Conservation (phyloP, 2,329 filamentous ascomycete genomes). For the Aureobasidium sp. region DNA sequence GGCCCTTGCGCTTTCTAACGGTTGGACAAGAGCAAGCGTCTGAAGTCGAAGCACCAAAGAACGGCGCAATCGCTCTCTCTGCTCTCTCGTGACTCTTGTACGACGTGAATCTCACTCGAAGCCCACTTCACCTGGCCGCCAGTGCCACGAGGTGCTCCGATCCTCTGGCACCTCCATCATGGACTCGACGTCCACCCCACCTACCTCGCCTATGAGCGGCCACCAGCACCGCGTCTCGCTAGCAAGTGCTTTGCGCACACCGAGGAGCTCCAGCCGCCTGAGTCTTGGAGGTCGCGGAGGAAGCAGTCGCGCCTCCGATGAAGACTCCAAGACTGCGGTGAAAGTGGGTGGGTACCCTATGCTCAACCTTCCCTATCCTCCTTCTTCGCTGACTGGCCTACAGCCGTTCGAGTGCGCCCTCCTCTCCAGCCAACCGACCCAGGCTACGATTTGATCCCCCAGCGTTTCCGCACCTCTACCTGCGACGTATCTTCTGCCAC, state of each 20-base stretch:
- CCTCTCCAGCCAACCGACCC: constrained; percentile 76
- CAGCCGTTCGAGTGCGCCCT: constrained; percentile 88
- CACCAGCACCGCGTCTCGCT: constrained; percentile 4
- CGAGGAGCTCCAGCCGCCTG: constrained; percentile 64
- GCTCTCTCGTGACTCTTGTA: constrained; percentile 2
- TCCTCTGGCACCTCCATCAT: background rate
- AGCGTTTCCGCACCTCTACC: constrained; percentile 87
- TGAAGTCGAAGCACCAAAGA: background rate
- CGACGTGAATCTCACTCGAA: constrained; percentile 4
- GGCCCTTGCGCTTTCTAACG: background rate
- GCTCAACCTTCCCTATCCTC: background rate
- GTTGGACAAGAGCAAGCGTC: background rate
- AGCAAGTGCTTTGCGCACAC: background rate
- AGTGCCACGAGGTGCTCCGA: constrained; percentile 2
- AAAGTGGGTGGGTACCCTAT: constrained; percentile 73
- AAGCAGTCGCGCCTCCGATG: constrained; percentile 76
- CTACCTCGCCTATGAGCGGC: constrained; percentile 7
- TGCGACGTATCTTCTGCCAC: constrained; percentile 83
- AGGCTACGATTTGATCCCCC: constrained; percentile 88
- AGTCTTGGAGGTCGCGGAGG: constrained; percentile 71
- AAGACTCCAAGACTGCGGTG: constrained; percentile 82
- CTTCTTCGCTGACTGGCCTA: constrained; percentile 10
- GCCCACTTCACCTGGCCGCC: background rate
- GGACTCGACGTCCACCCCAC: constrained; percentile 39
- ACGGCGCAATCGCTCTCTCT: background rate